Evolutionary conservation across 1,284 basidiomycete genomes (phyloP).

Genomic region (Rhizoctonia solani): DNA sequence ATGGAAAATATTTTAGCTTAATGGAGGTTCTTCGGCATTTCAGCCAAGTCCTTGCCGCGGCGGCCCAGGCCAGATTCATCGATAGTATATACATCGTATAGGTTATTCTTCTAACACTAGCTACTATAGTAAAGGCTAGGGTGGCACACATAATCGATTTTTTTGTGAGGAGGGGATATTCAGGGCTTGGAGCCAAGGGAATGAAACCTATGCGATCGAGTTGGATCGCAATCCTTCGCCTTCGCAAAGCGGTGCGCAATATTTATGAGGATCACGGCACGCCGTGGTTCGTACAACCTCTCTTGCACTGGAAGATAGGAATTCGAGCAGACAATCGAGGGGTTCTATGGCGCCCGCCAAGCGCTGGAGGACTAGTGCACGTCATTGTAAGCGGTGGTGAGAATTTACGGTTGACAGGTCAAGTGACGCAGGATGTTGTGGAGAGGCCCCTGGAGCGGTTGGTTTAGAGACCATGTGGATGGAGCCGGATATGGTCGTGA

Average conservation of each 20-base stretch:
- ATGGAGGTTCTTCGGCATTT: slow-evolving; percentile 27
- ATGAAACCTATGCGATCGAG: too few relatives aligned
- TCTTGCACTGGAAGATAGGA: too few relatives aligned
- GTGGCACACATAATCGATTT: not conserved
- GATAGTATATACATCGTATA: not conserved
- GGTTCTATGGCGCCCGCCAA: too few relatives aligned
- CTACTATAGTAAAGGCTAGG: slow-evolving; percentile 6
- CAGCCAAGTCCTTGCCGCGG: not conserved
- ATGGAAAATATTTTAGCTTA: slow-evolving; percentile 4
- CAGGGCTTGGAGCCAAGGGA: not conserved
- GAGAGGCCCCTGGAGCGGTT: too few relatives aligned
- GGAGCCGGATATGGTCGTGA: slow-evolving; percentile 8
- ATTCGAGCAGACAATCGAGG: too few relatives aligned
- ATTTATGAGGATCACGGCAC: too few relatives aligned
- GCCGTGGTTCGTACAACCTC: too few relatives aligned
- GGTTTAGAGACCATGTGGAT: slow-evolving; percentile 9
- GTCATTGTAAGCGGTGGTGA: too few relatives aligned
- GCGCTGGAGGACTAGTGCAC: too few relatives aligned
- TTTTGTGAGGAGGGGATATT: not conserved
- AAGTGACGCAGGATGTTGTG: too few relatives aligned
- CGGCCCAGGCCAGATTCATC: not conserved
- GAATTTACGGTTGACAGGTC: too few relatives aligned
- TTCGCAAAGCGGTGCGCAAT: not conserved
- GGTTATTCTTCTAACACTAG: not conserved
- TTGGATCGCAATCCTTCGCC: too few relatives aligned